Conservation (phyloP, 805 yeast genomes). For the Diddensiella transvaalensis region DNA sequence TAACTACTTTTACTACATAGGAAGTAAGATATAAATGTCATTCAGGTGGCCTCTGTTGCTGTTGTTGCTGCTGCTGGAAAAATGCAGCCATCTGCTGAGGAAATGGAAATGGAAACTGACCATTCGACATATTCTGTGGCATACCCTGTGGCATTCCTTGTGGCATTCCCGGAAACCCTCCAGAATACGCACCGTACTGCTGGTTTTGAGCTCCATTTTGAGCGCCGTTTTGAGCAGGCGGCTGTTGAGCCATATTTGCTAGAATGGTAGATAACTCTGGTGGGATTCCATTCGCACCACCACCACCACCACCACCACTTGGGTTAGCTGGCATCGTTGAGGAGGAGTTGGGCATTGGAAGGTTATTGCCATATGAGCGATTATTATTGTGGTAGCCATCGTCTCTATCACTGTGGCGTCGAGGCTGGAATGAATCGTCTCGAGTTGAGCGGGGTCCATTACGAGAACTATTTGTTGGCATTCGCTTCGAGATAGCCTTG, state of each 20-base stretch:
- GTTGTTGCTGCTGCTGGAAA: constrained; percentile 25
- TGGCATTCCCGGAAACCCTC: constrained; percentile 7
- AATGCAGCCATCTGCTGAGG: constrained; percentile 24
- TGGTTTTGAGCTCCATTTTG: neutral
- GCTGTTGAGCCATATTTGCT: constrained; percentile 19
- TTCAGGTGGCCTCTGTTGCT: constrained; percentile 8
- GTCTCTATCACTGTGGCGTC: neutral
- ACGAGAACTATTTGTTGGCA: constrained; percentile 86
- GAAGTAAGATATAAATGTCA: too few species aligned
- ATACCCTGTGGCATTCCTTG: constrained; percentile 5
- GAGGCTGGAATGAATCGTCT: constrained; percentile 10
- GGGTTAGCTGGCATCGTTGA: neutral
- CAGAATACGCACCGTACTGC: neutral
- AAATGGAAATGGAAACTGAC: constrained; percentile 13
- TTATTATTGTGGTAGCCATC: neutral
- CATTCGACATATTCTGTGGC: constrained; percentile 1
- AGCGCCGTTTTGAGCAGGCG: constrained; percentile 1
- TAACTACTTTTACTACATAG: too few species aligned
- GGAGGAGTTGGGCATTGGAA: constrained; percentile 8
- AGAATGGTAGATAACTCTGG: constrained; percentile 18
- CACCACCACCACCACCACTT: too few species aligned
- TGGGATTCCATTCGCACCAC: too few species aligned
- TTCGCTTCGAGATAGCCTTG: constrained; percentile 83
- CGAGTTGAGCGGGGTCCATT: constrained; percentile 77
- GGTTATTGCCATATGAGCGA: neutral